A percentile compares a stretch with the other conserved stretches of the same genome.
phyloP scores from a whole-genome alignment of 1,139 yeast genomes.

The Yamadazyma taylorii region DNA sequence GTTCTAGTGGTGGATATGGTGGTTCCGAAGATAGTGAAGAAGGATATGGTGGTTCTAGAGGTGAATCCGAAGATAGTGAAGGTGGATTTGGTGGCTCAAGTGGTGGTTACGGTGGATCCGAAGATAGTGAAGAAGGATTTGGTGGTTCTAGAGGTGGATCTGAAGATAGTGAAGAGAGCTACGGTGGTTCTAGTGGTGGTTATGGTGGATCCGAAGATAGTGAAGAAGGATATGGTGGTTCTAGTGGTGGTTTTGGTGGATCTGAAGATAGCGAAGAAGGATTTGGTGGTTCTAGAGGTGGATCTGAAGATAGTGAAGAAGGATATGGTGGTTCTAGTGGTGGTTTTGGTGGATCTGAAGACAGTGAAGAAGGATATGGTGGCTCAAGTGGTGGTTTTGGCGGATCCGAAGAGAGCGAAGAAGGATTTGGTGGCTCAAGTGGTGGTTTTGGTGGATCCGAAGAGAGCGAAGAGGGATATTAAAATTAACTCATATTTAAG shows the following conservation, averaged over 20 bases:
- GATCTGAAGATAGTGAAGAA: not conserved
- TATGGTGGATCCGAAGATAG: constrained; percentile 17
- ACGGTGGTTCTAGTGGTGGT: constrained; percentile 15
- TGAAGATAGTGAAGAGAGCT: constrained; percentile 7
- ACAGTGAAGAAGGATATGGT: not conserved
- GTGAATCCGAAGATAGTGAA: constrained; percentile 13
- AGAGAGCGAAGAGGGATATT: too few species aligned
- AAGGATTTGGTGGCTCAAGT: too few species aligned
- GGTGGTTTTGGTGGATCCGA: too few species aligned
- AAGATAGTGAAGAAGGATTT: constrained; percentile 20
- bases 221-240: constrained; percentile 7
- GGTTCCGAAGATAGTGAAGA: constrained; percentile 18
- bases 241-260: constrained; percentile 18
- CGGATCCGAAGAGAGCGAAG: too few species aligned
- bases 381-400: too few species aligned
- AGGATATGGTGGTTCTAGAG: constrained; percentile 20
- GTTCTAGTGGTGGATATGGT: constrained; percentile 16
- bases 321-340: constrained; percentile 13
- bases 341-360: not conserved
- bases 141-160: constrained; percentile 15
- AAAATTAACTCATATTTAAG: too few species aligned
- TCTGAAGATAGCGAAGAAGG: constrained; percentile 6
- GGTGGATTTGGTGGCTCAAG: constrained; percentile 16
- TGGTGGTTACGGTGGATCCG: constrained; percentile 8
- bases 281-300: not conserved